Base-by-base conservation (phyloP, 2,329 filamentous ascomycete genomes). In the Hymenotorrendiella dingleyae region DNA sequence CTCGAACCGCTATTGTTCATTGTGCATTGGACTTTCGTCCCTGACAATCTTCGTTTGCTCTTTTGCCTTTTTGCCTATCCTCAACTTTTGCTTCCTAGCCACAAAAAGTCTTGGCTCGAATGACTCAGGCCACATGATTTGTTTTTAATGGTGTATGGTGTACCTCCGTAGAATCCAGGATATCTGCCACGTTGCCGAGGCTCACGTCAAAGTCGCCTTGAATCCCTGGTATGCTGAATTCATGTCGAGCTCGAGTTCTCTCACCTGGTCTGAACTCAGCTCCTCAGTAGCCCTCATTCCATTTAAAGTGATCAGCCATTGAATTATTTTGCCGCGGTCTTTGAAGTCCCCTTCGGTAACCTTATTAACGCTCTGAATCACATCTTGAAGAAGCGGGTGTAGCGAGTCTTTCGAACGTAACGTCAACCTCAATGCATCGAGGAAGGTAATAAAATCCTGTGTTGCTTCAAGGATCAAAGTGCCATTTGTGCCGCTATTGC, bases 271-370 rank as follows among this genome's bases (percentile, higher is more conserved):
- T 57, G 94, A 86, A 54, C 77, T 83, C 54, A 98, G 66, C 63
- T 95, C 89, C 58, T 97, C 90, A 1, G 88, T 89, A 7, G 90
- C 93, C 60, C 87, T 87, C 93, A 98, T 97, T 67, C 96, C 90
- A 62, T 98, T 98, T 51, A 98, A 71, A 6, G 87, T 85, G 57
- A 98, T 98, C 53, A 98, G 74, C 93, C 93, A 98, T 64, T 96
- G 90, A 43, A 98, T 89, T 56, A 98, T 97, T 74, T 97, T 97
- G 56, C 86, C 89, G 54, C 94, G 83, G 61, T 84, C 90, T 54
- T 97, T 90, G 62, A 98, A 98, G 58, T 97, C 91, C 49, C 83
- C 79, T 62, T 94, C 89, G 3, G 91, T 96, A 50, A 98, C 93
- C 60, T 94, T 93, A 67, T 97, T 97, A 52, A 96, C 91, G 3